Percentiles rank a stretch among this genome's conserved stretches.
These are phyloP conservation scores for Adansonia madagascariensis DNA, from an alignment of 441 rosid genomes.

Conservation along the genomic window DNA sequence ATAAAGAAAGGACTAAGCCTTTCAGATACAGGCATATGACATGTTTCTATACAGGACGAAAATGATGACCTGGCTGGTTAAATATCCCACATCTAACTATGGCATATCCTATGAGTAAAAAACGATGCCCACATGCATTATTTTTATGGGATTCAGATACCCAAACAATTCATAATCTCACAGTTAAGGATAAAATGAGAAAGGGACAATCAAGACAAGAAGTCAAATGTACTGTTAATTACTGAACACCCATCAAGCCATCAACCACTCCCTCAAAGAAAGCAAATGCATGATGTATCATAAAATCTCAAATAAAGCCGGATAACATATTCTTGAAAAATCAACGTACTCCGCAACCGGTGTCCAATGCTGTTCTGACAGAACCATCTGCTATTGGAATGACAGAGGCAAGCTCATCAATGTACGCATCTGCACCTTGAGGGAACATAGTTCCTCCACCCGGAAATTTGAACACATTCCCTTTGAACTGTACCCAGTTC, in stretches of 20 bases:
- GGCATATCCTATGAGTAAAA: not conserved
- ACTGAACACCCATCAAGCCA: not conserved
- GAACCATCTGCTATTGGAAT: slow-evolving; percentile 65
- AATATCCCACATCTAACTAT: not conserved
- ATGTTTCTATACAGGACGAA: not conserved
- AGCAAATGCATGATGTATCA: not conserved
- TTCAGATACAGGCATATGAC: not conserved
- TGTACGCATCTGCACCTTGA: slow-evolving; percentile 72
- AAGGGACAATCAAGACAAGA: not conserved
- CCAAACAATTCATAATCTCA: not conserved
- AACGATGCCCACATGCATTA: not conserved
- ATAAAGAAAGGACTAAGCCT: not conserved
- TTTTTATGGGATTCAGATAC: not conserved
- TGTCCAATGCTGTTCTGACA: slow-evolving; percentile 70
- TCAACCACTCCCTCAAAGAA: not conserved
- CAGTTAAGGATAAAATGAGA: not conserved
- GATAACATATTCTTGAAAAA: not conserved
- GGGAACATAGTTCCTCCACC: slow-evolving; percentile 83
- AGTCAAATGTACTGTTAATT: not conserved
- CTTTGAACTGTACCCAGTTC: slow-evolving; percentile 71
- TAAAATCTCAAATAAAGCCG: not conserved
- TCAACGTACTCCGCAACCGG: slow-evolving; percentile 69
- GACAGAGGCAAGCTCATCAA: slow-evolving; percentile 59
- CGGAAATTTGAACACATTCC: slow-evolving; percentile 66
- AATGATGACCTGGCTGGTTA: not conserved